phyloP scores from a whole-genome alignment of 169 alveolate genomes.

The Plasmodium berghei region DNA sequence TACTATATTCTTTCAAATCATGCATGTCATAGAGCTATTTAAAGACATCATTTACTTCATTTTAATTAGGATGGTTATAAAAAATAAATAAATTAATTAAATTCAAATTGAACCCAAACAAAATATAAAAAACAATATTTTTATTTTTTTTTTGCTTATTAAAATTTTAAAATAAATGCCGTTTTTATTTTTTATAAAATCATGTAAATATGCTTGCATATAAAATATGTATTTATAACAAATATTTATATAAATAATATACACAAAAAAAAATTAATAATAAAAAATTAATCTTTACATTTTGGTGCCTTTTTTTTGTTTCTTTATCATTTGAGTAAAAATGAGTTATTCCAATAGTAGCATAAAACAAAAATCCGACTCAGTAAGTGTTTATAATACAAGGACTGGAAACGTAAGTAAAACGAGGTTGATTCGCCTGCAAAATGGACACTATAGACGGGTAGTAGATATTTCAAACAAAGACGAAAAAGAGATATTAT shows the following conservation, averaged over 20 bases:
- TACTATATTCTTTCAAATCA: neutral
- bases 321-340: neutral
- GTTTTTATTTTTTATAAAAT: conserved; percentile 4
- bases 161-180: neutral
- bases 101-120: neutral
- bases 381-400: conserved; percentile 1
- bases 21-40: conserved; percentile 23
- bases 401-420: conserved; percentile 7
- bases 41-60: conserved; percentile 1
- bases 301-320: neutral
- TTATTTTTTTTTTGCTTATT: neutral
- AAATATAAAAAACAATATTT: neutral
- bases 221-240: neutral
- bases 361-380: neutral
- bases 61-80: conserved; percentile 1
- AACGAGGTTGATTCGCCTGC: conserved; percentile 31
- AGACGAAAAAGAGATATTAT: conserved; percentile 13
- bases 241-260: neutral
- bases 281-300: neutral
- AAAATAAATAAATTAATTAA: conserved; percentile 15
- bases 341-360: neutral
- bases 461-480: conserved; percentile 32
- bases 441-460: conserved; percentile 67
- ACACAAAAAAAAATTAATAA: conserved; percentile 7
- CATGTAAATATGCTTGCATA: conserved; percentile 2